phyloP scores from a whole-genome alignment of 1,284 basidiomycete species.

The Boletus calvinii region DNA sequence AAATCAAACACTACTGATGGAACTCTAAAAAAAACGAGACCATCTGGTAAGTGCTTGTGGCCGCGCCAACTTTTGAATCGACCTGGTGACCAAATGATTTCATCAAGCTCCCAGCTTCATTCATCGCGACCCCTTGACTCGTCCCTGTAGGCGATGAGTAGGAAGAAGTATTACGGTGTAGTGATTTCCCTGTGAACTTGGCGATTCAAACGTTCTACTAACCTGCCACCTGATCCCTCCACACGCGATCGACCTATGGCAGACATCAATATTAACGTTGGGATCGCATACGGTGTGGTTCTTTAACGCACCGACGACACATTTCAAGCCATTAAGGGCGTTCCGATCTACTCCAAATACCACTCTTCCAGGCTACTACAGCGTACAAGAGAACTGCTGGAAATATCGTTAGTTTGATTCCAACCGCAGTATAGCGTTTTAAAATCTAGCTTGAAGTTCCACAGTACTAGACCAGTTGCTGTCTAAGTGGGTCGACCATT shows the following conservation, averaged over 20 bases:
- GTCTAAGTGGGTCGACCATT: no score
- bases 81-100: background rate
- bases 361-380: no score
- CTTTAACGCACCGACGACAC: no score
- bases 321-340: no score
- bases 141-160: background rate
- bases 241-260: background rate
- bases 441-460: no score
- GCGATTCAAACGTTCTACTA: background rate
- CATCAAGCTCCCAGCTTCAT: background rate
- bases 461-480: no score
- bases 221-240: background rate
- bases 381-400: no score
- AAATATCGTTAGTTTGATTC: no score
- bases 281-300: no score
- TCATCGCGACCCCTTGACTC: slow-evolving; percentile 2
- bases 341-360: no score
- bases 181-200: background rate
- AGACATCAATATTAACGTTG: background rate
- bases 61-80: background rate
- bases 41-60: background rate
- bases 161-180: background rate
- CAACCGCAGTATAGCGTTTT: no score
- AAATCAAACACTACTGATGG: slow-evolving; percentile 1
- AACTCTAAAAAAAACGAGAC: slow-evolving; percentile 15